These are phyloP conservation scores for Spizellomyces punctatus DNA, from an alignment of 192 early-diverging fungal genomes.

Conservation along the genomic window DNA sequence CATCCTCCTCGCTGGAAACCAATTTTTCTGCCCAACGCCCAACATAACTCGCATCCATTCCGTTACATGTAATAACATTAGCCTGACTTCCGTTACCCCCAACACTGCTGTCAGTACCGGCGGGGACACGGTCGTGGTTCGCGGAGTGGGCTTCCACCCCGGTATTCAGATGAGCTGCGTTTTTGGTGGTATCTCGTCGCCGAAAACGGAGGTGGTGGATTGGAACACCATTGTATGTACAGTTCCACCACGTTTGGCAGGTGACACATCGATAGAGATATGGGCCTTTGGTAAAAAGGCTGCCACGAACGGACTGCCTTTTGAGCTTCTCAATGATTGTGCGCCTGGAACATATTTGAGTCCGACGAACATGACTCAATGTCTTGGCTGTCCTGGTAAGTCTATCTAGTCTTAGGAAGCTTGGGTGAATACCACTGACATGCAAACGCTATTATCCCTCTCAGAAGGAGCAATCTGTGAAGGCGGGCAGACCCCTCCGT, in stretches of 20 bases:
- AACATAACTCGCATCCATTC: slow-evolving; percentile 12
- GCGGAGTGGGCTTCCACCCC: slow-evolving; percentile 8
- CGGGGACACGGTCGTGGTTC: background rate
- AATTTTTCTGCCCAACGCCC: slow-evolving; percentile 31
- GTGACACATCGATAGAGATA: background rate
- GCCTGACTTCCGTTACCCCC: slow-evolving; percentile 9
- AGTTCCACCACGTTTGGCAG: slow-evolving; percentile 14
- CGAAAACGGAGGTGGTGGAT: slow-evolving; percentile 8
- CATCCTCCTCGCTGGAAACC: slow-evolving; percentile 10
- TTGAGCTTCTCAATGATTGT: slow-evolving; percentile 20
- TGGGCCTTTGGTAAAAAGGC: slow-evolving; percentile 17
- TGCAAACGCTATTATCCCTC: no score
- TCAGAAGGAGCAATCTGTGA: slow-evolving; percentile 19
- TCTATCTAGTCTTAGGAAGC: background rate
- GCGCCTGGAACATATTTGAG: slow-evolving; percentile 22
- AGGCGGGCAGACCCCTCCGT: slow-evolving; percentile 3
- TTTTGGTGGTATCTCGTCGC: slow-evolving; percentile 17
- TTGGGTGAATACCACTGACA: no score
- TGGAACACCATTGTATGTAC: background rate
- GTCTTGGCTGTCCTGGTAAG: slow-evolving; percentile 23
- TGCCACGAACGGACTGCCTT: slow-evolving; percentile 6
- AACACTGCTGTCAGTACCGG: background rate
- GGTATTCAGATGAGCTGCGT: slow-evolving; percentile 4
- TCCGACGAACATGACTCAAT: background rate
- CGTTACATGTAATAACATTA: slow-evolving; percentile 19